phyloP scores from a whole-genome alignment of 2,329 filamentous ascomycete genomes.

The Aspergillus sp. region DNA sequence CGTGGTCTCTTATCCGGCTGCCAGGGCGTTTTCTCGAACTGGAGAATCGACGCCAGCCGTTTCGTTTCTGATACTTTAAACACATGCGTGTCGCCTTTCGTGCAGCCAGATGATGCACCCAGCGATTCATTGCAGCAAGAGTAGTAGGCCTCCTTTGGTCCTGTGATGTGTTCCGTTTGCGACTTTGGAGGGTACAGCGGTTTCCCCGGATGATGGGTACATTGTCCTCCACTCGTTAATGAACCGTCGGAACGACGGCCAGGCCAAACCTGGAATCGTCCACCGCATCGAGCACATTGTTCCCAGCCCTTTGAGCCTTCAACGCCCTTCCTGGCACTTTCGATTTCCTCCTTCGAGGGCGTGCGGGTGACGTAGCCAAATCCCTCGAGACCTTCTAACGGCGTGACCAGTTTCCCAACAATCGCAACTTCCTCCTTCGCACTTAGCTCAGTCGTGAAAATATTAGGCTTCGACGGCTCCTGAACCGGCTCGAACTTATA shows the following conservation, averaged over 20 bases:
- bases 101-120: conserved; percentile 70
- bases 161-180: conserved; percentile 50
- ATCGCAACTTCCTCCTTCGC: conserved; percentile 61
- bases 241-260: conserved; percentile 71
- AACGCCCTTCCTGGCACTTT: conserved; percentile 58
- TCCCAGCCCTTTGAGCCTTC: conserved; percentile 70
- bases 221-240: conserved; percentile 68
- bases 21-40: conserved; percentile 68
- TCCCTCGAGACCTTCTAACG: conserved; percentile 55
- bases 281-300: conserved; percentile 76
- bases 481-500: conserved; percentile 24
- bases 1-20: conserved; percentile 24
- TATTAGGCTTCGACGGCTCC: conserved; percentile 38
- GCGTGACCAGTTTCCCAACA: conserved; percentile 56
- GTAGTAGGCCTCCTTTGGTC: conserved; percentile 56
- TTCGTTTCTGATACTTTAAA: conserved; percentile 76
- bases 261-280: conserved; percentile 86
- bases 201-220: conserved; percentile 74
- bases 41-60: conserved; percentile 68
- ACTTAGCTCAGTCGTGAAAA: conserved; percentile 64
- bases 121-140: conserved; percentile 71
- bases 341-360: conserved; percentile 61
- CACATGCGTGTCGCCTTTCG: conserved; percentile 65
- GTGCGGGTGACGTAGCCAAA: conserved; percentile 68
- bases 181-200: conserved; percentile 52